Evolutionary conservation across 768 basidiomycete genomes (phyloP).

Genomic region (Trametopsis cervina): DNA sequence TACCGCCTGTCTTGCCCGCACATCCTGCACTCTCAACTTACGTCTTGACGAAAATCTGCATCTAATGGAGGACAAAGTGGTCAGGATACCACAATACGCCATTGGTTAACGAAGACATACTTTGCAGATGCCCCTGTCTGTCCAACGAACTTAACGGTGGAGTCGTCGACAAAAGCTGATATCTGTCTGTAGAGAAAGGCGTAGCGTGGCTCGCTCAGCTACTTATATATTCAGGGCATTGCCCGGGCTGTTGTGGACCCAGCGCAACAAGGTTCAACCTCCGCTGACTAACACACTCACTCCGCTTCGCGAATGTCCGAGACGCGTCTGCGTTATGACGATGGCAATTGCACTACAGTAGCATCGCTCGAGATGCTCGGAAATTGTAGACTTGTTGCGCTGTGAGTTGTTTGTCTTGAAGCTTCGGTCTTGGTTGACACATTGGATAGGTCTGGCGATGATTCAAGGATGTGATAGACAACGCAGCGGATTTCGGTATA

Average conservation of each 20-base stretch:
- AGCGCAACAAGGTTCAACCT: constrained; percentile 22
- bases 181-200: constrained; percentile 34
- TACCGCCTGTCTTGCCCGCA: no score
- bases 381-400: background rate
- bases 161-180: constrained; percentile 87
- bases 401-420: background rate
- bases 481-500: background rate
- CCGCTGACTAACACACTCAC: no score
- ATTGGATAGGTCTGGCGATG: background rate
- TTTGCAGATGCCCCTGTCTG: constrained; percentile 67
- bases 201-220: no score
- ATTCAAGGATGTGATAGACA: background rate
- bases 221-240: no score
- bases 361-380: no score
- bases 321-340: no score
- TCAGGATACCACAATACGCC: no score
- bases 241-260: no score
- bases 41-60: constrained; percentile 99
- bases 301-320: constrained; percentile 13
- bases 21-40: constrained; percentile 30
- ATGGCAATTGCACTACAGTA: no score
- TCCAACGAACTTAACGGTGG: constrained; percentile 88
- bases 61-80: constrained; percentile 25
- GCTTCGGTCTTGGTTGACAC: no score
- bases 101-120: no score